Evolutionary conservation across 2,329 filamentous ascomycete genomes (phyloP).

Genomic region (Zymoseptoria ardabiliae): DNA sequence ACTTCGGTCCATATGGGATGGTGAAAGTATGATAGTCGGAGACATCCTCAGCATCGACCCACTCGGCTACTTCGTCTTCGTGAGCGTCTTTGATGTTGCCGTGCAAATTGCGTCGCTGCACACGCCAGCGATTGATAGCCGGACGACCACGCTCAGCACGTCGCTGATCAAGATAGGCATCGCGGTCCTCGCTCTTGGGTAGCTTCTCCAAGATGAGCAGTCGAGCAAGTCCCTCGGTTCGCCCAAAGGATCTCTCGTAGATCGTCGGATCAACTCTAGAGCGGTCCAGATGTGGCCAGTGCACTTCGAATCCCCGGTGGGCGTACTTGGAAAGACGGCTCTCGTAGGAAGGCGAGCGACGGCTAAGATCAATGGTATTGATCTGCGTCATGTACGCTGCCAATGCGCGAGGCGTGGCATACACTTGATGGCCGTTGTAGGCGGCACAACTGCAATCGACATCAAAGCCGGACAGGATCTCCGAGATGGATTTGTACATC

Average conservation of each 20-base stretch:
- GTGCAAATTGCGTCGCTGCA: conserved; percentile 38
- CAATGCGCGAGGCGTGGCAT: conserved; percentile 67
- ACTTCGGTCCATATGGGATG: conserved; percentile 55
- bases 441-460: conserved; percentile 78
- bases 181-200: conserved; percentile 60
- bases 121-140: conserved; percentile 35
- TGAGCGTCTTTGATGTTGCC: conserved; percentile 72
- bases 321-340: conserved; percentile 81
- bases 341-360: conserved; percentile 79
- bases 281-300: conserved; percentile 68
- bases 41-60: conserved; percentile 68
- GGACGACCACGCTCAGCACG: conserved; percentile 67
- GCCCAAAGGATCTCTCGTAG: conserved; percentile 70
- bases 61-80: conserved; percentile 77
- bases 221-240: conserved; percentile 69
- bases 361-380: conserved; percentile 71
- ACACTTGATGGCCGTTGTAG: conserved; percentile 75
- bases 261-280: conserved; percentile 77
- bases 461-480: conserved; percentile 82
- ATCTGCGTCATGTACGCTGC: conserved; percentile 74
- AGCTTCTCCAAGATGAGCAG: conserved; percentile 73
- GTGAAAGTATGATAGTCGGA: conserved; percentile 65
- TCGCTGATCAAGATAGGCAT: conserved; percentile 62
- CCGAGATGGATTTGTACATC: conserved; percentile 74
- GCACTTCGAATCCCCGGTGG: conserved; percentile 75